Evolutionary conservation across 441 rosid species (phyloP).

Genomic region (Melastoma candidum): DNA sequence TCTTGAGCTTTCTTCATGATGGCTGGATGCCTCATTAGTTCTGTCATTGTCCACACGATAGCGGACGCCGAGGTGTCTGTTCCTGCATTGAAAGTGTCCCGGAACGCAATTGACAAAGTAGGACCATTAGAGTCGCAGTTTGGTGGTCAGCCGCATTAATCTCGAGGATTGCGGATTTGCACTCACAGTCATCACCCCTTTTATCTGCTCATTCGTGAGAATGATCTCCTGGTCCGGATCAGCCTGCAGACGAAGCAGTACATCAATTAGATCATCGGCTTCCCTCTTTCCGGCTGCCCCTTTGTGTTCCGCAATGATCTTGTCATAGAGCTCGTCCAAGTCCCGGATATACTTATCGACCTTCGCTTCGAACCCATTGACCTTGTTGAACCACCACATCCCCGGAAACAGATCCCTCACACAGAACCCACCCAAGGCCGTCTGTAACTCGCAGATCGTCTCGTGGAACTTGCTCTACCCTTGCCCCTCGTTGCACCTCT

Average conservation of each 20-base stretch:
- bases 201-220: constrained; percentile 3
- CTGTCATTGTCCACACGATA: constrained; percentile 19
- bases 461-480: constrained; percentile 18
- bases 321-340: constrained; percentile 12
- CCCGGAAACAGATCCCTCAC: constrained; percentile 22
- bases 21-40: constrained; percentile 19
- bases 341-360: constrained; percentile 11
- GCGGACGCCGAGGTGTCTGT: constrained; percentile 17
- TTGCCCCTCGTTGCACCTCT: constrained; percentile 1
- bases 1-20: constrained; percentile 16
- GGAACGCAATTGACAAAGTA: not conserved
- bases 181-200: constrained; percentile 8
- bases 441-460: constrained; percentile 13
- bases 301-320: constrained; percentile 11
- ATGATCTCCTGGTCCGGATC: constrained; percentile 10
- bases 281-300: not conserved
- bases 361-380: constrained; percentile 11
- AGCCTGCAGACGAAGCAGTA: constrained; percentile 10
- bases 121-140: not conserved
- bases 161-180: not conserved
- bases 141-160: not conserved
- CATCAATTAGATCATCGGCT: constrained; percentile 20
- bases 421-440: constrained; percentile 10
- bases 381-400: constrained; percentile 20
- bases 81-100: constrained; percentile 26